Conservation (phyloP, 1,139 yeast genomes). For the Diutina neorugosa region DNA sequence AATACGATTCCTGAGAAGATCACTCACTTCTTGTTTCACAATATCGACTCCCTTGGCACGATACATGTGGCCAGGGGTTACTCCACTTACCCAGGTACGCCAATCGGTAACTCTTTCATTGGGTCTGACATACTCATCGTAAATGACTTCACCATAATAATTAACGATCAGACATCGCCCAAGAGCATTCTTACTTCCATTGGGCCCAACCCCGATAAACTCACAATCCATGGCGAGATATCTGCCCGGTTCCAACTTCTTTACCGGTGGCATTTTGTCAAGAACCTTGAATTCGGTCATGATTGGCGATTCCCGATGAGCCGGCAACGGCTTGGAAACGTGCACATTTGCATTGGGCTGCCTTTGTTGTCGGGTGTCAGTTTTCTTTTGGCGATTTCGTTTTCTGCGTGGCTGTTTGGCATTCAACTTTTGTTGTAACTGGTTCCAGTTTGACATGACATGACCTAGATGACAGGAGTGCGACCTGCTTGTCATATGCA, state of each 20-base stretch:
- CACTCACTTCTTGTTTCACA: conserved; percentile 49
- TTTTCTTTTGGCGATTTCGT: background rate
- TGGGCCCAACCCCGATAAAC: conserved; percentile 81
- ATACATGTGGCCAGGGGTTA: conserved; percentile 55
- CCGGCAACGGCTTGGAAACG: background rate
- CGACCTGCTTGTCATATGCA: background rate
- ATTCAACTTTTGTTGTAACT: background rate
- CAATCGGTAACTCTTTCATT: conserved; percentile 70
- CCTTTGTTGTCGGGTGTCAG: background rate
- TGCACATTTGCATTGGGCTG: background rate
- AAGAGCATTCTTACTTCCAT: conserved; percentile 49
- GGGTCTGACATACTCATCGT: conserved; percentile 71
- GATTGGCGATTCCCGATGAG: background rate
- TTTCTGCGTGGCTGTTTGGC: background rate
- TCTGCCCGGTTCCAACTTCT: conserved; percentile 35
- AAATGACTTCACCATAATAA: conserved; percentile 57
- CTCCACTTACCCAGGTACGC: conserved; percentile 93
- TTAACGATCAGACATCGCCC: conserved; percentile 86
- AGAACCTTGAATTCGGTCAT: background rate
- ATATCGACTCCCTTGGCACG: conserved; percentile 53
- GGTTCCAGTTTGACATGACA: background rate
- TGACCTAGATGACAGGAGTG: background rate
- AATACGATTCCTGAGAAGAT: conserved; percentile 37
- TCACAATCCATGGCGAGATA: conserved; percentile 86
- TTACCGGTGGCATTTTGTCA: background rate